These are phyloP conservation scores for Nigrospora osmanthi DNA, from an alignment of 2,329 filamentous ascomycete species.

Conservation along the genomic window DNA sequence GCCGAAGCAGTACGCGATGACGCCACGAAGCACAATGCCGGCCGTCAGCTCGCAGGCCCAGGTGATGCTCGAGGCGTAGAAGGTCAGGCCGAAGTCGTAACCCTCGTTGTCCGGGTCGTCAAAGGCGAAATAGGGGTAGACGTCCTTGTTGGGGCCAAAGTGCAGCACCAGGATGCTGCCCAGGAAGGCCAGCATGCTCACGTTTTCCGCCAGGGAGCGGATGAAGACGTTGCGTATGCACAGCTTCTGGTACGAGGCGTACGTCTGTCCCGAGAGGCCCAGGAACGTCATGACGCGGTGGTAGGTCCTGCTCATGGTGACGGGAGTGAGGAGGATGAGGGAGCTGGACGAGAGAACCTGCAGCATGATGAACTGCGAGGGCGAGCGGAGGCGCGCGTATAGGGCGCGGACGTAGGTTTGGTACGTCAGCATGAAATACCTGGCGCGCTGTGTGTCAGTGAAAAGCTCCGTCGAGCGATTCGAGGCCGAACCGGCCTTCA, in stretches of 20 bases:
- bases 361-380: constrained; percentile 56
- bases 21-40: constrained; percentile 48
- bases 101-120: constrained; percentile 35
- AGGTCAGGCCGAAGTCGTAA: constrained; percentile 57
- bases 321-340: constrained; percentile 55
- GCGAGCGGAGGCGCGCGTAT: constrained; percentile 60
- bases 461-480: background rate
- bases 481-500: background rate
- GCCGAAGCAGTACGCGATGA: constrained; percentile 51
- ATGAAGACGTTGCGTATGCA: constrained; percentile 61
- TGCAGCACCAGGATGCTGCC: constrained; percentile 59
- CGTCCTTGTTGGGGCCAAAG: constrained; percentile 58
- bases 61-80: constrained; percentile 55
- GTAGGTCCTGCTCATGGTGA: constrained; percentile 53
- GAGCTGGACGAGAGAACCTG: constrained; percentile 56
- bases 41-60: constrained; percentile 61
- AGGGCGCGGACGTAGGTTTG: constrained; percentile 64
- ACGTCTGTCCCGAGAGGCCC: constrained; percentile 50
- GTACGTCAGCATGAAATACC: constrained; percentile 62
- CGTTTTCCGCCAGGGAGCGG: constrained; percentile 58
- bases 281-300: constrained; percentile 48
- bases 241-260: constrained; percentile 57
- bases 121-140: constrained; percentile 65
- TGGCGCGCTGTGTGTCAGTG: constrained; percentile 14
- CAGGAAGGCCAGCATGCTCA: constrained; percentile 60